These are phyloP conservation scores for Aspergillus cristatus DNA, from an alignment of 495 filamentous ascomycete species.

Conservation along the genomic window DNA sequence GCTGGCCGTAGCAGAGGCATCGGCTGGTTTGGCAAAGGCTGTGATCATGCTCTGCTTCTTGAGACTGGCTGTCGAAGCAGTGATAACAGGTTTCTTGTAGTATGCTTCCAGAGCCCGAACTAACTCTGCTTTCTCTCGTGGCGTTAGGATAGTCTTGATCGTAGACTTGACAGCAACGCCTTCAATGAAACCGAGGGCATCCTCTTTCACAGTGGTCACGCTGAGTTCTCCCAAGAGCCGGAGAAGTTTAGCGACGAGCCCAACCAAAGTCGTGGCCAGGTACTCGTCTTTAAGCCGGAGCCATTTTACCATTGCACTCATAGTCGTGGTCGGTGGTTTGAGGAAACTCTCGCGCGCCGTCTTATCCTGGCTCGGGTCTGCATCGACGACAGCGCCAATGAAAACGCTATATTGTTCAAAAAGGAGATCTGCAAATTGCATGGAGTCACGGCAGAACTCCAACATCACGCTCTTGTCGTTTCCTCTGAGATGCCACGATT, in stretches of 20 bases:
- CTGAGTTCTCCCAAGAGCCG: constrained; percentile 58
- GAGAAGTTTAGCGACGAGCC: constrained; percentile 60
- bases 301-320: constrained; percentile 68
- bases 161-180: constrained; percentile 46
- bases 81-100: constrained; percentile 45
- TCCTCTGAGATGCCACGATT: constrained; percentile 61
- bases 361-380: constrained; percentile 30
- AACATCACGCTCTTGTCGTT: constrained; percentile 68
- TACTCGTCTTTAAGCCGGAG: constrained; percentile 75
- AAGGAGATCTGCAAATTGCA: constrained; percentile 80
- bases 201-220: constrained; percentile 53
- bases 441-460: constrained; percentile 87
- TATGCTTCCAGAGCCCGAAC: constrained; percentile 71
- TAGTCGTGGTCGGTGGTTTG: constrained; percentile 53
- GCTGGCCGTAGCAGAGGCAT: constrained; percentile 26
- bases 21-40: constrained; percentile 43
- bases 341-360: constrained; percentile 33
- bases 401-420: constrained; percentile 77
- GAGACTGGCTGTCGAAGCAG: constrained; percentile 34
- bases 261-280: constrained; percentile 65
- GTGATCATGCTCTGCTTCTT: constrained; percentile 63
- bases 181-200: constrained; percentile 52
- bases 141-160: constrained; percentile 62
- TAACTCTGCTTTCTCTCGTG: constrained; percentile 73
- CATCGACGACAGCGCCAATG: constrained; percentile 51